Evolutionary conservation across 495 filamentous ascomycete genomes (phyloP).

Genomic region (Rostrohypoxylon terebratum): DNA sequence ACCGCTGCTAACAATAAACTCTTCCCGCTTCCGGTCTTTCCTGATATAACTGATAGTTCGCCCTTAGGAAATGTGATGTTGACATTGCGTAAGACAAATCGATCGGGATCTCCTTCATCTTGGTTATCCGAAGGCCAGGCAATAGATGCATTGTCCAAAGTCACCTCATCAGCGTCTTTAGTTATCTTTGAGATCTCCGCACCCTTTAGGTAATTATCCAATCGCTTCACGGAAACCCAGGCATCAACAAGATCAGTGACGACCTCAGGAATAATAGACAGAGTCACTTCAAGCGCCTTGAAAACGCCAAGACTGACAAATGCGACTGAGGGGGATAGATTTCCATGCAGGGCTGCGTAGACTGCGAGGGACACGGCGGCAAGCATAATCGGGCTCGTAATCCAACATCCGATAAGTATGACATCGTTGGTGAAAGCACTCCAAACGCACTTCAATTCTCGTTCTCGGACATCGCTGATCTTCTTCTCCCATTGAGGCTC

Average conservation of each 20-base stretch:
- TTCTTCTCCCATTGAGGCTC: constrained; percentile 83
- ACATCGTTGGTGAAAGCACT: constrained; percentile 70
- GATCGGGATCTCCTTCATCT: constrained; percentile 63
- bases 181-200: constrained; percentile 73
- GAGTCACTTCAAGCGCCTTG: constrained; percentile 72
- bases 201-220: constrained; percentile 75
- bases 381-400: constrained; percentile 78
- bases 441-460: constrained; percentile 75
- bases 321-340: constrained; percentile 77
- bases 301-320: constrained; percentile 86
- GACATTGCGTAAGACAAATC: constrained; percentile 71
- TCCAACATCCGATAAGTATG: constrained; percentile 73
- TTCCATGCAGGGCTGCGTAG: constrained; percentile 72
- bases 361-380: constrained; percentile 76
- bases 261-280: constrained; percentile 79
- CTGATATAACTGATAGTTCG: constrained; percentile 77
- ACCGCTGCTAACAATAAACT: constrained; percentile 73
- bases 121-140: constrained; percentile 75
- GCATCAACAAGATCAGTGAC: constrained; percentile 77
- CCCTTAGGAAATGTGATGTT: constrained; percentile 73
- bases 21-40: constrained; percentile 76
- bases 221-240: constrained; percentile 77
- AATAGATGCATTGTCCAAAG: constrained; percentile 75
- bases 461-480: constrained; percentile 72
- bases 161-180: constrained; percentile 67